These are phyloP conservation scores for Eucalyptus lansdowneana DNA, from an alignment of 345 rosid species.

Conservation along the genomic window DNA sequence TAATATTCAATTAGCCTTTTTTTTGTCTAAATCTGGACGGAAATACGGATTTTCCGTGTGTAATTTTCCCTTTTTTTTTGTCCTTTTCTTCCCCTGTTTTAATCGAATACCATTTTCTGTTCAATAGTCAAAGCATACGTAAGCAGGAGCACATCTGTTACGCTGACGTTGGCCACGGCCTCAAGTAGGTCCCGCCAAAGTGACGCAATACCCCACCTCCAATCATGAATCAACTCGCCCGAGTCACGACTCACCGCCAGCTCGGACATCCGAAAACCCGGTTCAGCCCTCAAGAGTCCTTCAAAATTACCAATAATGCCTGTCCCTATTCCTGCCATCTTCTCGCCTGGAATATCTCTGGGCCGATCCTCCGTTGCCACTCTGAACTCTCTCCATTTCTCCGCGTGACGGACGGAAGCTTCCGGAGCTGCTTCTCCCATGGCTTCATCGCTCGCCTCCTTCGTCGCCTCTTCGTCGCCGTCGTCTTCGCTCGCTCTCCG, in stretches of 20 bases:
- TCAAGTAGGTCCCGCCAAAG: neutral
- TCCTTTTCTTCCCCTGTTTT: neutral
- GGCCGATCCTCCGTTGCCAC: neutral
- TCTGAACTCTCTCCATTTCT: neutral
- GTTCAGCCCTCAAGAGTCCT: neutral
- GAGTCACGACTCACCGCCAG: neutral
- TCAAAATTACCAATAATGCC: neutral
- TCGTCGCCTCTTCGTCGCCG: constrained; percentile 4
- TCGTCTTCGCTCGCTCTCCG: neutral
- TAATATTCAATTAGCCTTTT: neutral
- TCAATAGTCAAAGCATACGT: neutral
- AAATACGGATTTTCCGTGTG: neutral
- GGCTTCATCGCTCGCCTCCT: constrained; percentile 25
- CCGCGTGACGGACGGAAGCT: neutral
- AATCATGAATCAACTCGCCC: neutral
- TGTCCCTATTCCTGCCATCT: neutral
- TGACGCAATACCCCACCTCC: neutral
- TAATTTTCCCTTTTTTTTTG: neutral
- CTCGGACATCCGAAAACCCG: neutral
- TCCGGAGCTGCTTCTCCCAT: neutral
- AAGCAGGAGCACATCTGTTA: neutral
- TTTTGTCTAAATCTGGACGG: neutral
- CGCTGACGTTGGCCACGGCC: neutral
- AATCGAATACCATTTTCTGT: neutral
- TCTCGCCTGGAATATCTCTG: neutral